Evolutionary conservation across 768 basidiomycete species (phyloP), one percentile per base, ranked within the genome.

Genomic region (Hysterangium stoloniferum): DNA sequence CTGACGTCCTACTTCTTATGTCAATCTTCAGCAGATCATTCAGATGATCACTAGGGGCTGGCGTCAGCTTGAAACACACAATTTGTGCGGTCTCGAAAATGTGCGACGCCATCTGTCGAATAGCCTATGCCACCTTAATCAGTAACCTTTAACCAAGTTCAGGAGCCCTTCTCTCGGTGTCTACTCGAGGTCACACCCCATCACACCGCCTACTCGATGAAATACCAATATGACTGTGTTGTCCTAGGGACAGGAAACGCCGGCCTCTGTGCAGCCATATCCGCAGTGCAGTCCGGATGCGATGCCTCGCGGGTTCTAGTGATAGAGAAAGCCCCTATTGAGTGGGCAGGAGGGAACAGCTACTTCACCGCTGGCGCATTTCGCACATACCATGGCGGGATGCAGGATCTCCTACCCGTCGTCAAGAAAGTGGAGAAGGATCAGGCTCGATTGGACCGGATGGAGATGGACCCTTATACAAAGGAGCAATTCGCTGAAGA

Each of bases 301-400:
- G 27, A 40, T 12, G 11, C 51, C 5, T 66, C 63, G 44, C 71
- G 72, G 70, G 79, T 84, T 53, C 67, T 85, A 36, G 65, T 85
- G 48, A 65, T 84, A 45, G 82, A 85, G 58, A 83, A 83, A 58
- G 79, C 79, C 34, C 79, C 82, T 1, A 57, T 65, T 34, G 72
- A 74, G 50, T 84, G 82, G 82, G 73, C 63, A 3, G 84, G 84
- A 4, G 84, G 82, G 15, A 85, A 86, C 57, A 79, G 81, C 15
- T 82, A 77, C 64, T 85, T 84, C 65, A 84, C 82, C 27, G 81
- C 82, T 8, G 82, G 82, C 19, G 80, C 82, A 6, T 72, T 78
- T 58, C 78, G 83, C 47, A 82, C 78, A 9, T 77, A 75, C 3
- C 83, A 85, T 56, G 66, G 53, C 13, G 84, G 82, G 1, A 68